phyloP scores from a whole-genome alignment of 192 early-diverging fungal species.

The Entomortierella lignicola region DNA sequence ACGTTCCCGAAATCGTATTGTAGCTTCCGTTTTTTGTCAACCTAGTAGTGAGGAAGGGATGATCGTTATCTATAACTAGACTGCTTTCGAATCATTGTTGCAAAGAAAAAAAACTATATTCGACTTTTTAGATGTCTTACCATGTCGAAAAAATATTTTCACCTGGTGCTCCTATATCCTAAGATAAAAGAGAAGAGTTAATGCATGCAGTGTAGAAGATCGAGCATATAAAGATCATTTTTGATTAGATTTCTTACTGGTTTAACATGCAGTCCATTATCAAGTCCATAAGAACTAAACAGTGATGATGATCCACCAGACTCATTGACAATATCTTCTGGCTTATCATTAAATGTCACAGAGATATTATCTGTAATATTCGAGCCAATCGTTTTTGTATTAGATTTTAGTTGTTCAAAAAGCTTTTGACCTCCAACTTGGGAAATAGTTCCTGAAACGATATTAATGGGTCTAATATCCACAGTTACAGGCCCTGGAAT shows the following conservation, averaged over 20 bases:
- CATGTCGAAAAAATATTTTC: constrained; percentile 45
- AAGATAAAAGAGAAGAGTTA: too few species aligned
- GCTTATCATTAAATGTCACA: neutral
- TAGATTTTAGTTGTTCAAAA: constrained; percentile 54
- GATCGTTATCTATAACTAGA: too few species aligned
- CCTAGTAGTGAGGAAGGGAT: constrained; percentile 7
- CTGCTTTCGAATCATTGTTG: too few species aligned
- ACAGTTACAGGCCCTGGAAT: neutral
- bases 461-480: constrained; percentile 29
- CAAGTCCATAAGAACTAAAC: constrained; percentile 77
- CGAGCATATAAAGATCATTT: too few species aligned
- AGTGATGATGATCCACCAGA: constrained; percentile 70
- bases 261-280: neutral
- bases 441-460: constrained; percentile 64
- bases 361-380: constrained; percentile 13
- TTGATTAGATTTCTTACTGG: constrained; percentile 1
- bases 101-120: neutral
- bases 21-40: constrained; percentile 19
- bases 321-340: constrained; percentile 51
- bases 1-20: constrained; percentile 31
- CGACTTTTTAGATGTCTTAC: neutral
- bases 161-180: constrained; percentile 36
- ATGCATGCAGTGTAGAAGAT: too few species aligned
- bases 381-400: constrained; percentile 50
- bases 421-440: constrained; percentile 47